Percentiles rank a stretch among this genome's conserved stretches.
phyloP scores from a whole-genome alignment of 768 basidiomycete species.

The Pisolithus orientalis region DNA sequence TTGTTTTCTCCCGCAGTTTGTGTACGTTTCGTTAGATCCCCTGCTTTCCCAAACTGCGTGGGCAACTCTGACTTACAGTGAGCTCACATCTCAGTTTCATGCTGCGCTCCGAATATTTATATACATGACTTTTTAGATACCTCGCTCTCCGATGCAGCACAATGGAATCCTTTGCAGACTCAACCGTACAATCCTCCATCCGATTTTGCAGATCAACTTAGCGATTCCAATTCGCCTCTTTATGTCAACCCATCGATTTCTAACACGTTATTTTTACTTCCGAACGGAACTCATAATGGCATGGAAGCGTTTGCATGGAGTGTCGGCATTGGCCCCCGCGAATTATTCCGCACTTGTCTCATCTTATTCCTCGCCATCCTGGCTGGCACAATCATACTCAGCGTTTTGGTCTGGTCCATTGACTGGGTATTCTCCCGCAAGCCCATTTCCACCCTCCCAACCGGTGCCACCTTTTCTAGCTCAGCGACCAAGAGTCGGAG shows the following conservation, averaged over 20 bases:
- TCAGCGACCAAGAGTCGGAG: slow-evolving; percentile 24
- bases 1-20: slow-evolving; percentile 1
- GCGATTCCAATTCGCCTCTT: slow-evolving; percentile 64
- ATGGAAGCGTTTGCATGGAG: slow-evolving; percentile 81
- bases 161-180: slow-evolving; percentile 63
- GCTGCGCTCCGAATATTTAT: slow-evolving; percentile 3
- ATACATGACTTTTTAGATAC: slow-evolving; percentile 46
- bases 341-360: slow-evolving; percentile 80
- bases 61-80: slow-evolving; percentile 77
- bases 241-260: slow-evolving; percentile 64
- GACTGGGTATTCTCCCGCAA: slow-evolving; percentile 45
- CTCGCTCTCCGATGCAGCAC: slow-evolving; percentile 52
- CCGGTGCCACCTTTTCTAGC: slow-evolving; percentile 12
- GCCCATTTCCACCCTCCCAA: slow-evolving; percentile 13
- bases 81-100: slow-evolving; percentile 17
- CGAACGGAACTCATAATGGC: slow-evolving; percentile 51
- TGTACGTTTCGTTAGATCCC: slow-evolving; percentile 56
- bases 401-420: slow-evolving; percentile 64
- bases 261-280: slow-evolving; percentile 72
- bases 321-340: slow-evolving; percentile 74
- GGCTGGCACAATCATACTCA: slow-evolving; percentile 63
- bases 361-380: slow-evolving; percentile 76
- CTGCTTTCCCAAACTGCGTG: slow-evolving; percentile 83
- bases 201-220: slow-evolving; percentile 68
- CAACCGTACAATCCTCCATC: slow-evolving; percentile 57